Percentiles rank a stretch among this genome's conserved stretches.
Conservation (phyloP, 495 filamentous ascomycete species). For the Astrothelium macrocarpum region DNA sequence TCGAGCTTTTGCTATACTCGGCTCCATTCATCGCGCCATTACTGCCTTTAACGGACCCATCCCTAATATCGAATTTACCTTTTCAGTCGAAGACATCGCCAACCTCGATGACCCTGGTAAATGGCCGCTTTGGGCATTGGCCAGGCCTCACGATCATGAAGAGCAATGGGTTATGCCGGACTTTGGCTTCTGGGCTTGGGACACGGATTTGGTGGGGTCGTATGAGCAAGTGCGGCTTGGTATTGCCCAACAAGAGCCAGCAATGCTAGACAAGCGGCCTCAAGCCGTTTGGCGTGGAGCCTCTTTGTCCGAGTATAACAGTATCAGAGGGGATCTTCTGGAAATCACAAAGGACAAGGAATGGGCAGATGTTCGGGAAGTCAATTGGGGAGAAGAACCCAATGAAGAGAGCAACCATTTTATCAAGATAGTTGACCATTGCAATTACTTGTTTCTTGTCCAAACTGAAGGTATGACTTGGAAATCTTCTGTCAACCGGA, state of each 20-base stretch:
- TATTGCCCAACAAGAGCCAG: constrained; percentile 29
- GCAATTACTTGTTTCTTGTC: constrained; percentile 21
- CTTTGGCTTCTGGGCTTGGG: constrained; percentile 28
- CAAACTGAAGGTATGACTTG: constrained; percentile 20
- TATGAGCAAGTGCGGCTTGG: constrained; percentile 33
- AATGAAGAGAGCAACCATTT: constrained; percentile 16
- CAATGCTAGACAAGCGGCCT: constrained; percentile 17
- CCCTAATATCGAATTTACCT: constrained; percentile 26
- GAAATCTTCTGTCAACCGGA: constrained; percentile 43
- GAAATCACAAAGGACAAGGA: constrained; percentile 35
- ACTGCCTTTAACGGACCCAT: constrained; percentile 10
- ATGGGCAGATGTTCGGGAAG: constrained; percentile 45
- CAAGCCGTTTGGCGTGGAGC: constrained; percentile 26
- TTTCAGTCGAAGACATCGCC: constrained; percentile 21
- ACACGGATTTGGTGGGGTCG: constrained; percentile 19
- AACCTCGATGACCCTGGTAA: constrained; percentile 11
- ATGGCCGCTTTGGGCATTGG: constrained; percentile 19
- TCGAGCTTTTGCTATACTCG: constrained; percentile 15
- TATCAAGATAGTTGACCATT: constrained; percentile 21
- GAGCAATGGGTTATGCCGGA: constrained; percentile 29
- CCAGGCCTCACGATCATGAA: constrained; percentile 10
- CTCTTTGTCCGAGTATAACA: constrained; percentile 23
- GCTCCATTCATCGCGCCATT: constrained; percentile 21
- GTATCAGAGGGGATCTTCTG: constrained; percentile 39
- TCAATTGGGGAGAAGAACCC: constrained; percentile 35